Evolutionary conservation across 495 filamentous ascomycete genomes (phyloP), one percentile per base, ranked within the genome.

Genomic region (Daldinia loculata): DNA sequence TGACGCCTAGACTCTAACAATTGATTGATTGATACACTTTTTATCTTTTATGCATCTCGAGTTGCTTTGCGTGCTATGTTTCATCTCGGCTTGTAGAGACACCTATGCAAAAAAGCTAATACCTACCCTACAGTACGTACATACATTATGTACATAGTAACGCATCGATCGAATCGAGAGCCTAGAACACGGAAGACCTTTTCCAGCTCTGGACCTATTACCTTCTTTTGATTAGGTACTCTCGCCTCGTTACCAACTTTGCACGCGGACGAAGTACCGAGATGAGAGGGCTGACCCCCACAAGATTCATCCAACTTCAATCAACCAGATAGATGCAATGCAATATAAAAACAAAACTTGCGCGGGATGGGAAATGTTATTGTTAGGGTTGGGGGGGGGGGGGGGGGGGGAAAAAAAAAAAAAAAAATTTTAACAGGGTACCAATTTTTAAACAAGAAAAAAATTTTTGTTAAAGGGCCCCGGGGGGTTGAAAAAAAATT

Each of bases 221-320:
- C 19, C 30, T 53, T 9, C 8, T 66, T 32, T 56, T 68, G 41
- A 50, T 29, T 65, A 60, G 51, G 27, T n/a, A n/a, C n/a, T n/a
- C 51, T 19, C n/a, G 26, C 29, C 65, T 72, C 61, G 55, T 72
- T 68, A 62, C 70, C 65, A 69, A 60, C 22, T 64, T 69, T 65
- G 17, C 43, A 48, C 17, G 4, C 19, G 48, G 48, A 61, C 2
- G n/a, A 72, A 52, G 29, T 70, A 63, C 66, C 66, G 71, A 74
- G 71, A 74, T 70, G 66, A 74, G 56, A 74, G 63, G 71, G 59
- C 62, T 45, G 63, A 63, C 71, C 71, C 71, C 62, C 66, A 59
- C 30, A 65, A 34, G 38, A 61, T 41, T 73, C 62, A 59, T 72
- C 61, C 17, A 51, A 65, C 66, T 60, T 62, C 24, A 56, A 66